A percentile compares a stretch with the other conserved stretches of the same genome.
These are phyloP conservation scores for Sugiyamaella sp. DNA, from an alignment of 1,139 yeast genomes.

Conservation along the genomic window DNA sequence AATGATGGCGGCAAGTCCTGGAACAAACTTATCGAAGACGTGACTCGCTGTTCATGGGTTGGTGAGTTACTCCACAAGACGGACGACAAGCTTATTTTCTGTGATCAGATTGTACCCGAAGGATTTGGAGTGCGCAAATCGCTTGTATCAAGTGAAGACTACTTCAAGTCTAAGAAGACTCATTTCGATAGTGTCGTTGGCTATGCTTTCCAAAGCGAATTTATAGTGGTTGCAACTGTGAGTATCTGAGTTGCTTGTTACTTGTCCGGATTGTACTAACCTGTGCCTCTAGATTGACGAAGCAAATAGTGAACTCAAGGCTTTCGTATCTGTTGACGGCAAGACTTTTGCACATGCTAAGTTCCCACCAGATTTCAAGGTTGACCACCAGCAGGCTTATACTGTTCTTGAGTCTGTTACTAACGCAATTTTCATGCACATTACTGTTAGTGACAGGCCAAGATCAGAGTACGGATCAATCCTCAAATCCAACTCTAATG, in stretches of 20 bases:
- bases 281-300: slow-evolving; percentile 18
- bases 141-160: slow-evolving; percentile 60
- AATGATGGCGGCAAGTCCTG: slow-evolving; percentile 65
- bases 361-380: slow-evolving; percentile 71
- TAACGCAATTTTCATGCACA: slow-evolving; percentile 79
- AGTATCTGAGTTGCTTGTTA: slow-evolving; percentile 23
- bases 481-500: slow-evolving; percentile 92
- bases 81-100: slow-evolving; percentile 59
- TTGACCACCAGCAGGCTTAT: slow-evolving; percentile 73
- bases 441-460: slow-evolving; percentile 59
- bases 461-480: slow-evolving; percentile 74
- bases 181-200: slow-evolving; percentile 62
- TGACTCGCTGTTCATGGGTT: slow-evolving; percentile 67
- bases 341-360: slow-evolving; percentile 71
- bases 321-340: slow-evolving; percentile 86
- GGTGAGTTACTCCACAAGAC: slow-evolving; percentile 43
- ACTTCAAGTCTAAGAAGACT: slow-evolving; percentile 48
- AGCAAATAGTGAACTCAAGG: slow-evolving; percentile 47
- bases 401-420: slow-evolving; percentile 79
- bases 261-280: background rate
- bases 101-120: slow-evolving; percentile 51
- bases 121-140: slow-evolving; percentile 39
- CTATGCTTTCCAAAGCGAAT: slow-evolving; percentile 66
- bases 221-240: slow-evolving; percentile 68
- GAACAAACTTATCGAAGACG: slow-evolving; percentile 53